A percentile compares a stretch with the other conserved stretches of the same genome.
Evolutionary conservation across 192 early-diverging fungal species (phyloP).

Genomic region (Dissophora globulifera): DNA sequence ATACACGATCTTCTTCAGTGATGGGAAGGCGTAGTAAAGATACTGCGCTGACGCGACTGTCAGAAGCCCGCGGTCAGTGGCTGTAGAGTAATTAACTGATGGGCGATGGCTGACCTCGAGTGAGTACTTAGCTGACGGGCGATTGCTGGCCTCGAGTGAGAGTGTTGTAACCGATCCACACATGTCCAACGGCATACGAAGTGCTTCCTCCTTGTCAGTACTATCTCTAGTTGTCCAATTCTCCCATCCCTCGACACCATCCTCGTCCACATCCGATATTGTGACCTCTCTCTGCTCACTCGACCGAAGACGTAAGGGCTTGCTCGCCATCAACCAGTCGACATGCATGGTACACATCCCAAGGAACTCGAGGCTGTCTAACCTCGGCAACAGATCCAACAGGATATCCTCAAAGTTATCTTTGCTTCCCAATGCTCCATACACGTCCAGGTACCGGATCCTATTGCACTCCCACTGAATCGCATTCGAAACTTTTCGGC

Average conservation of each 20-base stretch:
- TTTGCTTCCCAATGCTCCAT: conserved; percentile 1
- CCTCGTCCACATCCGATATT: not conserved
- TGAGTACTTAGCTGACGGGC: too few relatives aligned
- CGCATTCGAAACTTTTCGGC: too few relatives aligned
- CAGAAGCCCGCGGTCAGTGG: not conserved
- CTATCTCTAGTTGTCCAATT: not conserved
- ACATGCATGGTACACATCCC: conserved; percentile 8
- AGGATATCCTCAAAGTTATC: conserved; percentile 13
- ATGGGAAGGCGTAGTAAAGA: conserved; percentile 19
- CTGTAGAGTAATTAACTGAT: too few relatives aligned
- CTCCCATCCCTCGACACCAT: not conserved
- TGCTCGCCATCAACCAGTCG: conserved; percentile 16
- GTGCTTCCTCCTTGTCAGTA: too few relatives aligned
- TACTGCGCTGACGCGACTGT: conserved; percentile 3
- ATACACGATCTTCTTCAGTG: conserved; percentile 16
- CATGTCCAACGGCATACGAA: too few relatives aligned
- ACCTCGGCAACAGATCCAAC: conserved; percentile 12
- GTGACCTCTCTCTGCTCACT: too few relatives aligned
- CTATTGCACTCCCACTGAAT: conserved; percentile 22
- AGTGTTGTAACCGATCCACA: too few relatives aligned
- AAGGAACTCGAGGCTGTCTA: conserved; percentile 15
- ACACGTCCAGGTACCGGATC: conserved; percentile 20
- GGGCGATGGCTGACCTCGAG: too few relatives aligned
- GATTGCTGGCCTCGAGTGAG: too few relatives aligned
- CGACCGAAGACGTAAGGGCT: conserved; percentile 19